Evolutionary conservation across 2,329 filamentous ascomycete species (phyloP), one percentile per base, ranked within the genome.

Genomic region (Penicillium thymicola): DNA sequence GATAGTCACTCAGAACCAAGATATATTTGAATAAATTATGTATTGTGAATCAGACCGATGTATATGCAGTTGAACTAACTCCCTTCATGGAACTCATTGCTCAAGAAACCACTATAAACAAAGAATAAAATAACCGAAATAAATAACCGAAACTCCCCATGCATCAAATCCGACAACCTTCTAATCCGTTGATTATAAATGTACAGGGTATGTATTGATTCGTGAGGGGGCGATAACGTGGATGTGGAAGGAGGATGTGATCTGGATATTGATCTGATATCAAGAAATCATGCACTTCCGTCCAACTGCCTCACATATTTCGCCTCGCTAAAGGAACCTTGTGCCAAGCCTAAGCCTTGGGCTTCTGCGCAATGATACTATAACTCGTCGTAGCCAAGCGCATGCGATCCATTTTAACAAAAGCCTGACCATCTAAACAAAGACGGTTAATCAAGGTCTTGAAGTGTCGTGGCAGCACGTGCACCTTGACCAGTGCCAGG

Each of bases 331-430:
- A 4, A 36, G 28, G 30, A 44, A 44, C 2, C 16, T 41, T 28
- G 18, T 16, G 32, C 21, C 36, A 34, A 34, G 14, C 32, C 21
- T 51, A 65, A 44, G 52, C 59, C 21, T 47, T 52, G 1, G 71
- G 78, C 65, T 81, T 82, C 66, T 77, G 75, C 0, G 80, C 80
- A 57, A 83, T 77, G 54, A 82, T 76, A 45, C 80, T 77, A 55
- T 82, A 82, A 50, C 79, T 82, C 8, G 81, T 83, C 3, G 78
- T 79, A 23, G 78, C 76, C 16, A 83, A 68, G 11, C 80, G 76
- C 79, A 80, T 79, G 18, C 73, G 75, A 60, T 83, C 81, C 80
- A 83, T 82, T 70, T 82, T 76, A 55, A 82, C 78, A 58, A 83
- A 83, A 0, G 81, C 81, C 68, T 81, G 72, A 1, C 81, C 81